These are phyloP conservation scores for Prunus campanulata DNA, from an alignment of 306 rosid species.

Conservation along the genomic window DNA sequence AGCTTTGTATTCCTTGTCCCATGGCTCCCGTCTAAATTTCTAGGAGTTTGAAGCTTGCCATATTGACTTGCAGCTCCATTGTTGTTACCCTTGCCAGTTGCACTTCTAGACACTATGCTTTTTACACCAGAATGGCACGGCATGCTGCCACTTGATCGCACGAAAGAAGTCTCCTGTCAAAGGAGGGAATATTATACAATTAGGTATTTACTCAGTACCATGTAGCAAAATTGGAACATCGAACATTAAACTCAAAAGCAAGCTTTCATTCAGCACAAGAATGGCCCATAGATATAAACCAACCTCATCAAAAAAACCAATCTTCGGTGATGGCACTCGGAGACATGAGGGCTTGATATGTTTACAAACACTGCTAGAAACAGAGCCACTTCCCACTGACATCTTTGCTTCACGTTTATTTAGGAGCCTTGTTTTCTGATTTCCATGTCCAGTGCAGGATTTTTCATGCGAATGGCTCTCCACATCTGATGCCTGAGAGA, in stretches of 20 bases:
- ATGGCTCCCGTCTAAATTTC: neutral
- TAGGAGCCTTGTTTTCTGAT: neutral
- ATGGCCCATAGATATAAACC: constrained; percentile 4
- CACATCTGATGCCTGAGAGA: constrained; percentile 7
- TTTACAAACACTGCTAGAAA: constrained; percentile 20
- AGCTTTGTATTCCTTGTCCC: neutral
- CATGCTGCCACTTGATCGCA: constrained; percentile 2
- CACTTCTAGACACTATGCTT: constrained; percentile 7
- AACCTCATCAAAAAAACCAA: constrained; percentile 54
- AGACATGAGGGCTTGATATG: constrained; percentile 43
- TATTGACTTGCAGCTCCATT: constrained; percentile 3
- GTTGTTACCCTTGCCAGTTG: neutral
- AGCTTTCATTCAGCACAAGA: neutral
- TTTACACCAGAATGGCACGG: constrained; percentile 9
- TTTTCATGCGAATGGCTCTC: constrained; percentile 1
- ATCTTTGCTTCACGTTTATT: neutral
- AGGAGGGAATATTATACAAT: neutral
- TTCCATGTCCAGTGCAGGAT: neutral
- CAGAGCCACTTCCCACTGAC: constrained; percentile 1
- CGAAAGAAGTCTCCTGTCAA: constrained; percentile 34
- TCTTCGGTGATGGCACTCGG: constrained; percentile 48
- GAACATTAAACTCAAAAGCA: neutral
- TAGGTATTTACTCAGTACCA: too few relatives aligned
- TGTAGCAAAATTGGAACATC: neutral
- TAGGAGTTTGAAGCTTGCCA: constrained; percentile 23